Conservation (phyloP, 2,329 filamentous ascomycete genomes). For the Chrysoporthe cubensis region DNA sequence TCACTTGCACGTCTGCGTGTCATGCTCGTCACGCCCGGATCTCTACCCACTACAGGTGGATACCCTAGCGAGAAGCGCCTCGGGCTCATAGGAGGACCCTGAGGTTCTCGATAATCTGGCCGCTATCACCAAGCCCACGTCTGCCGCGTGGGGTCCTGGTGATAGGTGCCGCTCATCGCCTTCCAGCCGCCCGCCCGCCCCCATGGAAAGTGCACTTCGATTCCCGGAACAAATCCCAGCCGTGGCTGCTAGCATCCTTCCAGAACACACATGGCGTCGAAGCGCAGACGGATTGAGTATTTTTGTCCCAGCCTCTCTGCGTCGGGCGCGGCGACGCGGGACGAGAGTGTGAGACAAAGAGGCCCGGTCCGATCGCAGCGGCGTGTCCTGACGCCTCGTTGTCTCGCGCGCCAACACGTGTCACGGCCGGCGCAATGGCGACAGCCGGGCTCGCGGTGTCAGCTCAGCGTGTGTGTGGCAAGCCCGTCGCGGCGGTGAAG, state of each 20-base stretch:
- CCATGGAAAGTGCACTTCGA: not conserved
- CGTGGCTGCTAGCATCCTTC: not conserved
- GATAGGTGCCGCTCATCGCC: too few species aligned
- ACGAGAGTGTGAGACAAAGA: constrained; percentile 5
- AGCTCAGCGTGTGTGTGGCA: not conserved
- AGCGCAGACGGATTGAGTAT: not conserved
- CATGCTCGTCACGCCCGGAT: not conserved
- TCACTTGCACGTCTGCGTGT: too few species aligned
- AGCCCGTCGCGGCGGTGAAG: constrained; percentile 1
- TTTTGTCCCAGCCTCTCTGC: not conserved
- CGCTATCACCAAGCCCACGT: not conserved
- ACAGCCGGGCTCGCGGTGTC: not conserved
- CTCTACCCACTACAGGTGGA: not conserved
- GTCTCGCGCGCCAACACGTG: not conserved
- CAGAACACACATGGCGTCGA: not conserved
- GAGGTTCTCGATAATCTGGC: not conserved
- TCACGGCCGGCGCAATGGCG: not conserved
- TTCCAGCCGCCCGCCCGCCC: not conserved
- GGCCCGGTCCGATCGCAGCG: constrained; percentile 4
- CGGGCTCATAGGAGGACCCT: not conserved
- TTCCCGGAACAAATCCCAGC: not conserved
- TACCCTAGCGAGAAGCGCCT: not conserved
- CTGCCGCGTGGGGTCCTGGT: not conserved
- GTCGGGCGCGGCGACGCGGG: not conserved
- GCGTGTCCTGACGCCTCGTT: not conserved